A percentile compares a stretch with the other conserved stretches of the same genome.
Evolutionary conservation across 2,329 filamentous ascomycete genomes (phyloP).

Genomic region (Arthrinium phaeospermum): DNA sequence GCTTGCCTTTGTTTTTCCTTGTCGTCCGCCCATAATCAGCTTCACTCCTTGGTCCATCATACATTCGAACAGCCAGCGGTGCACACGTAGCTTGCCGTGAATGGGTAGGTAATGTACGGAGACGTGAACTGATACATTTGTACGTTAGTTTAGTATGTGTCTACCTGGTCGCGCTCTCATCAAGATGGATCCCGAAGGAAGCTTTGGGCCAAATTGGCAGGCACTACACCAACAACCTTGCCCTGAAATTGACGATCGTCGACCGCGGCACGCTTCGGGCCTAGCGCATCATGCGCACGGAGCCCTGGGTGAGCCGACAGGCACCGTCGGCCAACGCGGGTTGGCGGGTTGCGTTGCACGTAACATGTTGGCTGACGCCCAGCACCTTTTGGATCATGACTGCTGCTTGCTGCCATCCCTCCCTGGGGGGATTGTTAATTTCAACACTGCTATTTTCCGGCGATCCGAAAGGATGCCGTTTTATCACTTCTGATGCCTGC

Average conservation of each 20-base stretch:
- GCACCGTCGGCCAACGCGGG: background rate
- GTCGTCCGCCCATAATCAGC: background rate
- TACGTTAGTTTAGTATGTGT: too few relatives aligned
- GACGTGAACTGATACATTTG: too few relatives aligned
- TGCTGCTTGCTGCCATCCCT: background rate
- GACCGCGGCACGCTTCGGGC: background rate
- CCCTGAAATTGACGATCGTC: slow-evolving; percentile 11
- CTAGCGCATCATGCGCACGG: background rate
- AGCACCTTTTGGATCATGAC: background rate
- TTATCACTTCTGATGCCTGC: slow-evolving; percentile 3
- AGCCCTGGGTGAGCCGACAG: background rate
- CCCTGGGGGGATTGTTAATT: background rate
- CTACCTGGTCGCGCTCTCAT: background rate
- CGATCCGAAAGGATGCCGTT: background rate
- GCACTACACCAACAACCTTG: slow-evolving; percentile 12
- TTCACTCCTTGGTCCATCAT: background rate
- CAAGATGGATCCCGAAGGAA: background rate
- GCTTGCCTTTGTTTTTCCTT: background rate
- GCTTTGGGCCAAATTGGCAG: slow-evolving; percentile 12
- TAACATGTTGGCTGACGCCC: background rate
- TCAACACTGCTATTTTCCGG: slow-evolving; percentile 1
- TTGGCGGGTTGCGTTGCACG: slow-evolving; percentile 3
- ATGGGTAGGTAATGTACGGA: background rate
- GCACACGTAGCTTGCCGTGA: background rate
- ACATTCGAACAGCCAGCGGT: background rate